phyloP scores from a whole-genome alignment of 1,284 basidiomycete genomes.

The Serendipita sp. region DNA sequence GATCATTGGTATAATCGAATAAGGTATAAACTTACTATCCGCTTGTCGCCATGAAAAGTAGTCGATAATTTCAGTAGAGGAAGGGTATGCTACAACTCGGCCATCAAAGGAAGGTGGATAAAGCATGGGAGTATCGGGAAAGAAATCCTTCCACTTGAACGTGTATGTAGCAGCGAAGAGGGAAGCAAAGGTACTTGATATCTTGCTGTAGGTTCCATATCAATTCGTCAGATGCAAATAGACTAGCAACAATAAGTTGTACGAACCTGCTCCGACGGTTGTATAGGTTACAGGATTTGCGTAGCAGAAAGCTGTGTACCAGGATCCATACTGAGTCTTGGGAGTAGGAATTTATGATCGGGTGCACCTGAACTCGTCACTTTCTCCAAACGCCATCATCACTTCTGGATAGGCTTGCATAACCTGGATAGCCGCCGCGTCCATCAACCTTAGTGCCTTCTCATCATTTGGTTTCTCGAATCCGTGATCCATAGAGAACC shows the following conservation, averaged over 20 bases:
- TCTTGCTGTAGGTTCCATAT: conserved; percentile 41
- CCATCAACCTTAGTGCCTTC: conserved; percentile 82
- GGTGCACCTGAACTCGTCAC: conserved; percentile 82
- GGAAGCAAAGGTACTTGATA: conserved; percentile 78
- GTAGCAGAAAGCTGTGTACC: conserved; percentile 64
- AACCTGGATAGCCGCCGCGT: conserved; percentile 69
- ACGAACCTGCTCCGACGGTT: conserved; percentile 57
- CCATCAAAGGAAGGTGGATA: conserved; percentile 91
- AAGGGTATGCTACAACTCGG: conserved; percentile 75
- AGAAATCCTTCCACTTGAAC: conserved; percentile 69
- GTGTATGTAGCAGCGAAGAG: conserved; percentile 89
- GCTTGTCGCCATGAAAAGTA: conserved; percentile 95
- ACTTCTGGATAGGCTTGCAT: conserved; percentile 77
- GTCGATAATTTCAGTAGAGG: conserved; percentile 59
- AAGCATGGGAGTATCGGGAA: conserved; percentile 53
- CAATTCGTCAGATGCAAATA: background rate
- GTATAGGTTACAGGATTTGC: conserved; percentile 62
- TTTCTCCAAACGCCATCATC: conserved; percentile 84
- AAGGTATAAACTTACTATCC: conserved; percentile 54
- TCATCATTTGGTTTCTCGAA: conserved; percentile 90
- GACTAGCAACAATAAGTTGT: background rate
- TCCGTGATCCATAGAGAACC: conserved; percentile 71
- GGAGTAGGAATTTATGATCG: background rate
- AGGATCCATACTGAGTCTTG: background rate
- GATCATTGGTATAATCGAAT: background rate